Evolutionary conservation across 2,329 filamentous ascomycete species (phyloP), one percentile per base, ranked within the genome.

Genomic region (Myotisia sp.): DNA sequence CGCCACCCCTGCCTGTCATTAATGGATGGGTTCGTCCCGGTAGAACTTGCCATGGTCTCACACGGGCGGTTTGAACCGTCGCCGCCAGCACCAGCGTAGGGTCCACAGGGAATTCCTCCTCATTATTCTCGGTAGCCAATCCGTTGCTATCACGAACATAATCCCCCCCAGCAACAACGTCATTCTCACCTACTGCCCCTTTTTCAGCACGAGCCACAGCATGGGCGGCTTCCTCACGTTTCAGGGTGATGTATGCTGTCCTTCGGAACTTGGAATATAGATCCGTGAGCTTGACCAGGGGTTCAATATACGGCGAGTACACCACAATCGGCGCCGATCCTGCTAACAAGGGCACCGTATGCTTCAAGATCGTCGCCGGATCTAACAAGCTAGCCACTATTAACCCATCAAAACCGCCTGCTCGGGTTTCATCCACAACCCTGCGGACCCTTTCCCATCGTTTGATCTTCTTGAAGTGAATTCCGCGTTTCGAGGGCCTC

Each of bases 21-120:
- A 92, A 58, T 5, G 90, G 90, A 60, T 98, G 90, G 34, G 90
- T 95, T 35, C 90, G 66, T 1, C 84, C 82, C 0, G 90, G 90
- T 29, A 98, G 57, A 2, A 94, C 86, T 62, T 98, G 90, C 82
- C 84, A 95, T 34, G 73, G 67, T 41, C 80, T 69, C 4, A 80
- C 76, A 9, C 83, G 68, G 30, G 78, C 81, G 2, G 77, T 90
- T 60, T 95, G 86, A 34, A 98, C 65, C 8, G 70, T 74, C 1
- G 83, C 76, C 1, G 78, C 82, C 1, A 95, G 68, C 3, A 98
- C 55, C 33, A 93, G 59, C 2, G 83, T 80, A 0, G 90, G 90
- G 52, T 98, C 90, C 9, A 94, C 56, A 0, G 84, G 81, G 51
- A 92, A 95, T 45, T 92, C 81, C 0, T 75, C 67, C n/a, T 47